These are phyloP conservation scores for Mycena epipterygia DNA, from an alignment of 768 basidiomycete genomes.

Conservation along the genomic window DNA sequence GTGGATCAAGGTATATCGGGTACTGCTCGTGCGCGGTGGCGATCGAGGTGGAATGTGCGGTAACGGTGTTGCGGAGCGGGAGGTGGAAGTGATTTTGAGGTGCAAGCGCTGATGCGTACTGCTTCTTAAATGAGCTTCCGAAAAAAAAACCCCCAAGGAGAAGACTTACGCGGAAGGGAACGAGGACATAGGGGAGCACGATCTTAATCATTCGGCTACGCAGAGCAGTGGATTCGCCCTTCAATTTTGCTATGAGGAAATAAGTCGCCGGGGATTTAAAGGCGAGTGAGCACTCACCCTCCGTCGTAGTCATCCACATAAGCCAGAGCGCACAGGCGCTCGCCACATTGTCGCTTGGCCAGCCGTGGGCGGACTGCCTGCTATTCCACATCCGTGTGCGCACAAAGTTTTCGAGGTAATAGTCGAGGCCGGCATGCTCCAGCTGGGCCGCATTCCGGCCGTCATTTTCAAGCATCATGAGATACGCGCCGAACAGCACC, in stretches of 20 bases:
- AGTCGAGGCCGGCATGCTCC: conserved; percentile 61
- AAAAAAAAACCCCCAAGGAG: conserved; percentile 18
- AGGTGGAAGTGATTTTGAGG: conserved; percentile 73
- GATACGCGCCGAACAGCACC: conserved; percentile 61
- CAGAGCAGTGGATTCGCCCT: conserved; percentile 43
- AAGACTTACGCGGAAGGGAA: conserved; percentile 61
- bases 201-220: conserved; percentile 47
- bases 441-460: conserved; percentile 74
- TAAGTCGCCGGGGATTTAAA: background rate
- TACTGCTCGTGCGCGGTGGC: conserved; percentile 59
- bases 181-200: conserved; percentile 62
- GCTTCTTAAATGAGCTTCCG: conserved; percentile 11
- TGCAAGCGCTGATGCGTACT: conserved; percentile 71
- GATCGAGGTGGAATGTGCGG: conserved; percentile 41
- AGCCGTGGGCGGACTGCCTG: conserved; percentile 55
- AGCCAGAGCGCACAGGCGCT: conserved; percentile 73
- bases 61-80: conserved; percentile 54
- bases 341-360: conserved; percentile 66
- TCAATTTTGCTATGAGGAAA: conserved; percentile 43
- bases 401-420: conserved; percentile 61
- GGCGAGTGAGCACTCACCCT: conserved; percentile 52
- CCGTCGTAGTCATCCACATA: conserved; percentile 71
- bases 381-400: conserved; percentile 61
- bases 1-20: conserved; percentile 58
- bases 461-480: conserved; percentile 78